Percentiles rank a stretch among this genome's conserved stretches.
Conservation (phyloP, 805 yeast species). For the Barnettozyma wickerhamii region DNA sequence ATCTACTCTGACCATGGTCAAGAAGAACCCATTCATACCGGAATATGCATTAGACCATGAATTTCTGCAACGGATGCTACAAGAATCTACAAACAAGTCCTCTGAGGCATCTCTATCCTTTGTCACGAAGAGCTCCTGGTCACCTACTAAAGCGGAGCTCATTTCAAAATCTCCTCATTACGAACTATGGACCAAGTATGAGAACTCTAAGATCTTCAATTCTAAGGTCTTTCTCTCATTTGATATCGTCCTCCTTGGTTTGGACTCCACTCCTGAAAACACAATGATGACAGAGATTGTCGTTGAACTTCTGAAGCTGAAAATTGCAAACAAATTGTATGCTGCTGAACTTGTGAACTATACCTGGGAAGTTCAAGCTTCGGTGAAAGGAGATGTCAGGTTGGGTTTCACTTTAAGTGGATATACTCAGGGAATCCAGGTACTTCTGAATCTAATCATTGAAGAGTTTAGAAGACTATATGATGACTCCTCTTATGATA, state of each 20-base stretch:
- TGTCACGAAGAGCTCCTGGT: slow-evolving; percentile 27
- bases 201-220: slow-evolving; percentile 24
- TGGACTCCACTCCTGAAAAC: slow-evolving; percentile 32
- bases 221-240: slow-evolving; percentile 40
- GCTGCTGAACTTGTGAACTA: slow-evolving; percentile 52
- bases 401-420: slow-evolving; percentile 54
- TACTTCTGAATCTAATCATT: slow-evolving; percentile 32
- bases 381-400: slow-evolving; percentile 50
- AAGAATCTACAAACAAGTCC: slow-evolving; percentile 25
- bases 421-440: slow-evolving; percentile 34
- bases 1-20: slow-evolving; percentile 4
- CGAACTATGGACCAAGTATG: slow-evolving; percentile 52
- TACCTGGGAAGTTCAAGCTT: slow-evolving; percentile 53
- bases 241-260: slow-evolving; percentile 34
- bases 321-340: slow-evolving; percentile 41
- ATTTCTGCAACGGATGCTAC: slow-evolving; percentile 22
- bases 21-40: slow-evolving; percentile 35
- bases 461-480: slow-evolving; percentile 27
- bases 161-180: slow-evolving; percentile 29
- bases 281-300: slow-evolving; percentile 52
- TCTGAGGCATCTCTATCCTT: slow-evolving; percentile 29
- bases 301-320: slow-evolving; percentile 40
- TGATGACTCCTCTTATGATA: slow-evolving; percentile 12
- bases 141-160: slow-evolving; percentile 32
- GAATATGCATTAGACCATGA: slow-evolving; percentile 28